Evolutionary conservation across 768 basidiomycete genomes (phyloP).

Genomic region (Lactarius trivialis): DNA sequence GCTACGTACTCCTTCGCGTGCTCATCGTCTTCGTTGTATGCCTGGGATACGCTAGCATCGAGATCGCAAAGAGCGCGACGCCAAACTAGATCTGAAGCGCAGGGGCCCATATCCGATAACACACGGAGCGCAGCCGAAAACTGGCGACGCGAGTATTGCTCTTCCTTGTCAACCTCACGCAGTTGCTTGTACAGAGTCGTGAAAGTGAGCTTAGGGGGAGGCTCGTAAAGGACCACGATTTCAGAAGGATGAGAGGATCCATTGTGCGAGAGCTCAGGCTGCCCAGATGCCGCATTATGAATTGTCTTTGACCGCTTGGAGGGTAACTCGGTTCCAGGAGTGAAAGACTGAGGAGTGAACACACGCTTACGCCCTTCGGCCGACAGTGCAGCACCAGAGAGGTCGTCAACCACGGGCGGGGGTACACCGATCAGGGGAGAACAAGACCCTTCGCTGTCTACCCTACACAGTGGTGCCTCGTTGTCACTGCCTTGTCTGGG

Average conservation of each 20-base stretch:
- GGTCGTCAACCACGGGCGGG: conserved; percentile 18
- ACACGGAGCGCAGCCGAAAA: conserved; percentile 44
- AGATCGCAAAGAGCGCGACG: conserved; percentile 43
- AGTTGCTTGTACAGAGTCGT: conserved; percentile 44
- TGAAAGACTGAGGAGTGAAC: background rate
- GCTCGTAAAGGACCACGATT: conserved; percentile 49
- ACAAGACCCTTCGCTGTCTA: conserved; percentile 21
- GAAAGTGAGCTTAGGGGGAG: conserved; percentile 30
- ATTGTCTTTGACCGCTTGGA: conserved; percentile 7
- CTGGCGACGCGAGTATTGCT: conserved; percentile 35
- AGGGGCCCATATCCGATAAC: conserved; percentile 52
- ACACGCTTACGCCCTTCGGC: conserved; percentile 15
- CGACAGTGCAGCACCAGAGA: conserved; percentile 17
- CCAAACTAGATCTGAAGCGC: conserved; percentile 69
- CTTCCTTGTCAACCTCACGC: conserved; percentile 38
- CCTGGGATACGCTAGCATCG: conserved; percentile 24
- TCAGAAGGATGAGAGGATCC: conserved; percentile 35
- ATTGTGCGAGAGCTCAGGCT: background rate
- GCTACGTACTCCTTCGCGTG: conserved; percentile 32
- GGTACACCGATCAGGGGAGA: conserved; percentile 14
- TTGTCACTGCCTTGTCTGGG: conserved; percentile 19
- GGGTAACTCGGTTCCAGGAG: conserved; percentile 3
- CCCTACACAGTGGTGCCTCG: conserved; percentile 13
- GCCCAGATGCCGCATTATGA: background rate
- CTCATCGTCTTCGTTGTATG: conserved; percentile 30